phyloP scores from a whole-genome alignment of 2,329 filamentous ascomycete genomes.

The Calycina herbarum region DNA sequence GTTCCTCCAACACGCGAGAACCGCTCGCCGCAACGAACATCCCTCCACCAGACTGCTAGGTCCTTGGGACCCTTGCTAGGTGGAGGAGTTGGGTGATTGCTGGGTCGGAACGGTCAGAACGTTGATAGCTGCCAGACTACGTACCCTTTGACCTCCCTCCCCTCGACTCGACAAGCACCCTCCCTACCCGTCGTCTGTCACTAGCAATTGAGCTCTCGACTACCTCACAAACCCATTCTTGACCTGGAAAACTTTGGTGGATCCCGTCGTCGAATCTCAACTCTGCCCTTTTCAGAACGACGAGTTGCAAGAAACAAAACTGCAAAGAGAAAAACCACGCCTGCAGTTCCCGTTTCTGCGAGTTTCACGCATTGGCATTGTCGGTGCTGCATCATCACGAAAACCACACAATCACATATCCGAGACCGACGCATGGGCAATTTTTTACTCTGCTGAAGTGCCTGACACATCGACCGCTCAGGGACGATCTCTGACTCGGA shows the following conservation, averaged over 20 bases:
- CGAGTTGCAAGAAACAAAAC: neutral
- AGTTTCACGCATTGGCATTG: constrained; percentile 33
- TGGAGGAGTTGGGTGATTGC: neutral
- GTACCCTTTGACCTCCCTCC: neutral
- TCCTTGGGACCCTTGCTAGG: neutral
- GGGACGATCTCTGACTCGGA: constrained; percentile 13
- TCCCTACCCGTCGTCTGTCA: too few species aligned
- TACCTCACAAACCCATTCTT: neutral
- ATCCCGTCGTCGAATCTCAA: neutral
- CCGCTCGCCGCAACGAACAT: constrained; percentile 4
- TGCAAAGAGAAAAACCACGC: constrained; percentile 7
- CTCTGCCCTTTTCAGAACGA: neutral
- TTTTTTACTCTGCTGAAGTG: constrained; percentile 24
- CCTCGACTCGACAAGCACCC: too few species aligned
- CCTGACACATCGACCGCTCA: constrained; percentile 30
- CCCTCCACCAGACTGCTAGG: neutral
- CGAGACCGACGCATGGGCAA: constrained; percentile 34
- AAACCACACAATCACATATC: constrained; percentile 24
- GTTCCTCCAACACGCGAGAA: constrained; percentile 5
- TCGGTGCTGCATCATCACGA: constrained; percentile 26
- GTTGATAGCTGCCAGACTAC: neutral
- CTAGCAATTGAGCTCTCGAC: neutral
- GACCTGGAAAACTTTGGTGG: neutral
- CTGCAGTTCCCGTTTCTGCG: constrained; percentile 7
- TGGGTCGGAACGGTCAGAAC: neutral